Base-by-base conservation (phyloP, 1,284 basidiomycete species). In the Albatrellus sp. region DNA sequence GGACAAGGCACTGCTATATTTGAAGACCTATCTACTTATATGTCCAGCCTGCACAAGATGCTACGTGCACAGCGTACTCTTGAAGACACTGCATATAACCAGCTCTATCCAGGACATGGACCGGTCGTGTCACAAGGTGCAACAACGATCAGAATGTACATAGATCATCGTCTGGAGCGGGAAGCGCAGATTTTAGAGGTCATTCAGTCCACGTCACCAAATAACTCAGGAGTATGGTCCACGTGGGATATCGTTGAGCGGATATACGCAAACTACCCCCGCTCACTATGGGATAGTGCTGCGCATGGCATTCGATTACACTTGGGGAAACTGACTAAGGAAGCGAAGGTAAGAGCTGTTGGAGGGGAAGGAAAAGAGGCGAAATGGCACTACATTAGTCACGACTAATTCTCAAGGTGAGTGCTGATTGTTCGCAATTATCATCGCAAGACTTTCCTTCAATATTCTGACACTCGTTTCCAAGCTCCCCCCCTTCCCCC, bases 1-100 rank as follows among this genome's bases (percentile, higher is more conserved):
- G 93, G 94, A 0, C 79, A 91, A 51, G 91, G 92, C 2, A 92
- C 91, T 0, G 77, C 90, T 1, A 80, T 94, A 2, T 97, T 98
- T 57, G 86, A 89, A 54, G 87, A 96, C 56, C 75, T 97, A 6
- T 68, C 69, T 0, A 57, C 72, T 1, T 96, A 96, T 57, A 64
- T 94, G 44, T 51, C 64, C 3, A 81, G 79, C 48, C 69, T 94
- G n/a, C 68, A 72, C 43, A 73, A 68, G 50, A 72, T 87, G 57
- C 63, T 73, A 47, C 48, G 50, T 16, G 46, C 58, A 46, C 45
- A 31, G 10, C 28, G 14, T 12, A 19, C 14, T 1, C 10, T 46
- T 2, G 47, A 42, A 38, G 51, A 51, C 39, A 58, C 56, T 13
- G 33, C 14, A 28, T 72, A 74, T 55, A 60, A 61, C 13, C 52